Evolutionary conservation across 1,284 basidiomycete genomes (phyloP).

Genomic region (Cryptococcus jaspeensis): DNA sequence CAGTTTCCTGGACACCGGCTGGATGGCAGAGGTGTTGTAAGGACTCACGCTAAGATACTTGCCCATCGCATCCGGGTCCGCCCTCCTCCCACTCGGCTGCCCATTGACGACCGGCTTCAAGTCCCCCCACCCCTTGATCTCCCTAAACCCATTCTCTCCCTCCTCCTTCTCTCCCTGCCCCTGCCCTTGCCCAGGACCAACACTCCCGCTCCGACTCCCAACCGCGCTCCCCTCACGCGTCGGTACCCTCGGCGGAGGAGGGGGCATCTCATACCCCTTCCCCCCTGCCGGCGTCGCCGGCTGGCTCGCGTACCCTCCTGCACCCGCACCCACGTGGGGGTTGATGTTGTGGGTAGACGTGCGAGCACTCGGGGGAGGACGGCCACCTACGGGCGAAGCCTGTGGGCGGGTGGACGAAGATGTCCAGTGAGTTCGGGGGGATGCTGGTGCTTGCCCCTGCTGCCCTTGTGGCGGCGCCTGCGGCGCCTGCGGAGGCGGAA

Average conservation of each 20-base stretch:
- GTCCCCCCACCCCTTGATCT: constrained; percentile 38
- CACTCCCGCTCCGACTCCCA: neutral
- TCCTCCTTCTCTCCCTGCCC: neutral
- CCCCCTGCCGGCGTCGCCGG: constrained; percentile 31
- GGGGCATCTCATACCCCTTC: constrained; percentile 21
- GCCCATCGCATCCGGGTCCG: constrained; percentile 45
- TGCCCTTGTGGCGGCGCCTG: constrained; percentile 6
- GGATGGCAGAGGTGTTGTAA: neutral
- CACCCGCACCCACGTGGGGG: too few species aligned
- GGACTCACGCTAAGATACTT: constrained; percentile 47
- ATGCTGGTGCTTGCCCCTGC: neutral
- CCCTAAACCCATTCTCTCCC: constrained; percentile 31
- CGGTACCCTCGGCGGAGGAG: constrained; percentile 16
- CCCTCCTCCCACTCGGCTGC: constrained; percentile 39
- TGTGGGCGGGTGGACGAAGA: constrained; percentile 12
- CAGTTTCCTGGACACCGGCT: neutral
- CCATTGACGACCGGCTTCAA: constrained; percentile 38
- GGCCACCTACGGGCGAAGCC: constrained; percentile 17
- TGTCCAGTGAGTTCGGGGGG: neutral
- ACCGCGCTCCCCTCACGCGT: constrained; percentile 1
- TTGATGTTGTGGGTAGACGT: constrained; percentile 4
- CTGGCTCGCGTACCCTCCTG: constrained; percentile 22
- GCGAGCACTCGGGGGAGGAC: constrained; percentile 14
- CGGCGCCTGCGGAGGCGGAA: constrained; percentile 8
- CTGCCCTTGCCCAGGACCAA: neutral